Percentiles rank a stretch among this genome's conserved stretches.
Conservation (phyloP, 2,329 filamentous ascomycete genomes). For the Alternaria sp. region DNA sequence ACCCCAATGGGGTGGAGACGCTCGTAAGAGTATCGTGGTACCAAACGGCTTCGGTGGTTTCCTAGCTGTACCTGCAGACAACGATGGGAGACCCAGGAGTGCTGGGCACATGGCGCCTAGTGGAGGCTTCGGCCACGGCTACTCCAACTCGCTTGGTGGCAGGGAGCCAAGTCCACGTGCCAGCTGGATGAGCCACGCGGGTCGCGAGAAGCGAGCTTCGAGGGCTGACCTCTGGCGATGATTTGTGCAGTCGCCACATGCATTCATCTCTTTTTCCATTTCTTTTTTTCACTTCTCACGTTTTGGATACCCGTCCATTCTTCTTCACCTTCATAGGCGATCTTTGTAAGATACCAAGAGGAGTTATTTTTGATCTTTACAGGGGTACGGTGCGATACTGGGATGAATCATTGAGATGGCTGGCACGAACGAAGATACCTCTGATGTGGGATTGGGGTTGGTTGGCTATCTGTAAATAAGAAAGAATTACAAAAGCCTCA, state of each 20-base stretch:
- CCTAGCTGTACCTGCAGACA: slow-evolving; percentile 64
- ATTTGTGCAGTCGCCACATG: slow-evolving; percentile 3
- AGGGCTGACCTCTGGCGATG: slow-evolving; percentile 49
- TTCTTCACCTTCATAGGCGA: slow-evolving; percentile 7
- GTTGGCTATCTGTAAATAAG: slow-evolving; percentile 9
- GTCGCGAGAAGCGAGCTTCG: slow-evolving; percentile 45
- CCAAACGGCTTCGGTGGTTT: slow-evolving; percentile 73
- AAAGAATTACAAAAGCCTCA: slow-evolving; percentile 6
- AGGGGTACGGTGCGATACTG: slow-evolving; percentile 5
- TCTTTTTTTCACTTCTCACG: slow-evolving; percentile 21
- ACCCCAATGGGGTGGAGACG: slow-evolving; percentile 66
- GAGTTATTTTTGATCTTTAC: slow-evolving; percentile 6
- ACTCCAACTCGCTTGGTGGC: slow-evolving; percentile 37
- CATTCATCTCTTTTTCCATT: slow-evolving; percentile 3
- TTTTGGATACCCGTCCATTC: slow-evolving; percentile 28
- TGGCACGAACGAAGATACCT: slow-evolving; percentile 15
- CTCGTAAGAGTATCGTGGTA: slow-evolving; percentile 68
- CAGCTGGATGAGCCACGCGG: slow-evolving; percentile 45
- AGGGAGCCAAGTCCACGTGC: slow-evolving; percentile 32
- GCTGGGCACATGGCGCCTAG: slow-evolving; percentile 39
- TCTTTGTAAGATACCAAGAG: slow-evolving; percentile 17
- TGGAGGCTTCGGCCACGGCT: slow-evolving; percentile 34
- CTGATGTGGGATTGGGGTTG: slow-evolving; percentile 4
- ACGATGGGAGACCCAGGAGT: slow-evolving; percentile 46
- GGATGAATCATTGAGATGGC: slow-evolving; percentile 10